Conservation (phyloP, 768 basidiomycete genomes). For the Boletales sp. region DNA sequence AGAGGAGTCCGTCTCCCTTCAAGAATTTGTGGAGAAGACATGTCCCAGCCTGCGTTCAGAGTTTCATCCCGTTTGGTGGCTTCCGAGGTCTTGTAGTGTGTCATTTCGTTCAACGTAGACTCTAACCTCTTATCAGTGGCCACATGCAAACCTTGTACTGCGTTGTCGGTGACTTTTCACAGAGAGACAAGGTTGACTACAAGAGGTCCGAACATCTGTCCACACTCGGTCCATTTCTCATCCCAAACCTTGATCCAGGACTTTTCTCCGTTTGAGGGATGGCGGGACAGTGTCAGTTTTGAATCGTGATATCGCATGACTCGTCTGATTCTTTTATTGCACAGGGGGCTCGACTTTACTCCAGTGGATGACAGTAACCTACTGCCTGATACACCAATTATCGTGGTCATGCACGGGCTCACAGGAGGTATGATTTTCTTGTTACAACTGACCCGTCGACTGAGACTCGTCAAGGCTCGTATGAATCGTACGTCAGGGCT, state of each 20-base stretch:
- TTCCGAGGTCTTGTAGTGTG: conserved; percentile 24
- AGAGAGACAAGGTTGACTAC: conserved; percentile 27
- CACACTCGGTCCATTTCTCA: conserved; percentile 8
- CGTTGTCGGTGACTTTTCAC: conserved; percentile 29
- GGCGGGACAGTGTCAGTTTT: conserved; percentile 32
- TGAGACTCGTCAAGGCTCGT: conserved; percentile 54
- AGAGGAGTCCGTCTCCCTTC: conserved; percentile 18
- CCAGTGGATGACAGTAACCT: conserved; percentile 24
- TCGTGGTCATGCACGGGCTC: conserved; percentile 32
- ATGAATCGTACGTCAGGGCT: conserved; percentile 87
- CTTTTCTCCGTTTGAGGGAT: conserved; percentile 27
- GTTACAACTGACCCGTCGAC: neutral
- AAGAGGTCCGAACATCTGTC: conserved; percentile 21
- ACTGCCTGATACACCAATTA: conserved; percentile 23
- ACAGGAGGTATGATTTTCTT: conserved; percentile 26
- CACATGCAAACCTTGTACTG: conserved; percentile 33
- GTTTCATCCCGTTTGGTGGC: conserved; percentile 33
- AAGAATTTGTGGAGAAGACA: conserved; percentile 29
- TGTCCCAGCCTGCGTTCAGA: conserved; percentile 27
- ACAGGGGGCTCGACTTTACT: conserved; percentile 33
- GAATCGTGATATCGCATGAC: neutral
- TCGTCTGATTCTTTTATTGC: neutral
- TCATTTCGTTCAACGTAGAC: neutral
- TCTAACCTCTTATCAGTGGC: conserved; percentile 23
- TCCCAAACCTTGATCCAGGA: conserved; percentile 13